Evolutionary conservation across 768 basidiomycete genomes (phyloP).

Genomic region (Agaricus sinodeliciosus): DNA sequence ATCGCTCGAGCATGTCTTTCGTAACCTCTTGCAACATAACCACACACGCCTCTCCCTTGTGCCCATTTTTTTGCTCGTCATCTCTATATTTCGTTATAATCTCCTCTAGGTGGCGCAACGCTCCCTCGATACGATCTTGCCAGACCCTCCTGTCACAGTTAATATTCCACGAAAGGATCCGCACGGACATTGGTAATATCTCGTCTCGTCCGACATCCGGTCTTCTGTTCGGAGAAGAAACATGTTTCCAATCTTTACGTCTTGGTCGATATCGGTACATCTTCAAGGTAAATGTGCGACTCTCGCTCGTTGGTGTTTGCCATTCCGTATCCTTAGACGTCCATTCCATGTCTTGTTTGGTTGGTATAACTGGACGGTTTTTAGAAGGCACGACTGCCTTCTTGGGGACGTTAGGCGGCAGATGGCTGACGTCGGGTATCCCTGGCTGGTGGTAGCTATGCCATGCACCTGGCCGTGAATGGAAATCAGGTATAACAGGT

Average conservation of each 20-base stretch:
- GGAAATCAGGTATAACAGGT: no score
- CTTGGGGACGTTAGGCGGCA: no score
- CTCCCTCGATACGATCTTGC: slow-evolving; percentile 38
- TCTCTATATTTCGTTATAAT: slow-evolving; percentile 32
- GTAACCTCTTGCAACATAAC: slow-evolving; percentile 70
- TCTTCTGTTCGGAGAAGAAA: slow-evolving; percentile 23
- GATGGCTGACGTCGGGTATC: no score
- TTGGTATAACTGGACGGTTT: slow-evolving; percentile 5
- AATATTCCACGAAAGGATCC: slow-evolving; percentile 70
- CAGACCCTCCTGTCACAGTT: slow-evolving; percentile 35
- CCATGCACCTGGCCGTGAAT: no score
- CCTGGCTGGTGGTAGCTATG: no score
- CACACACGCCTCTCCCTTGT: slow-evolving; percentile 39
- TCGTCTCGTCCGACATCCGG: slow-evolving; percentile 21
- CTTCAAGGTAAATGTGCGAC: slow-evolving; percentile 20
- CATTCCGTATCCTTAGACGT: neutral
- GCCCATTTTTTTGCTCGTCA: slow-evolving; percentile 4
- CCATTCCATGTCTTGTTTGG: neutral
- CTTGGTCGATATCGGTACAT: slow-evolving; percentile 34
- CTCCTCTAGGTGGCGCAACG: slow-evolving; percentile 48
- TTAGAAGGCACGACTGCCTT: neutral
- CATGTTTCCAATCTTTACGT: slow-evolving; percentile 40
- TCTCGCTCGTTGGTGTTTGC: slow-evolving; percentile 21
- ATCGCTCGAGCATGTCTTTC: slow-evolving; percentile 27
- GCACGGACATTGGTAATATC: slow-evolving; percentile 36